Evolutionary conservation across 257 asterid genomes (phyloP), one percentile per base, ranked within the genome.

Genomic region (Ocimum tenuiflorum): DNA sequence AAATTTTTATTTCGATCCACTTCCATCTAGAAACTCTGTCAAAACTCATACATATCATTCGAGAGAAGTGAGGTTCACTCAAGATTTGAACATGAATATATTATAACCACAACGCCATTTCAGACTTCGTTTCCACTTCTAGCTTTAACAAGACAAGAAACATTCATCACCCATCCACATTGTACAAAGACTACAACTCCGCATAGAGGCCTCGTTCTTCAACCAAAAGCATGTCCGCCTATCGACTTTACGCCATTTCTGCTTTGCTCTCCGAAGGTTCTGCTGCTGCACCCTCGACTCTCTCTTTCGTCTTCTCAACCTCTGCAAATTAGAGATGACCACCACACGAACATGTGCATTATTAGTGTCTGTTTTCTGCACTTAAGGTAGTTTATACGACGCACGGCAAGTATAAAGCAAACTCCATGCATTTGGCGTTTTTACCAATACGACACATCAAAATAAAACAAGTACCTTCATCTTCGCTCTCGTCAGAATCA

Each of bases 401-500:
- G 14, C 43, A 54, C 56, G 8, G 1, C 10, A 11, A 29, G 41
- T 22, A 27, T 11, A 46, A 14, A 5, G 10, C 22, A 46, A 4
- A 43, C 17, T 11, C 3, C 41, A 73, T 27, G 18, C 7, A 43
- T n/a, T n/a, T n/a, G n/a, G n/a, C 31, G 4, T 27, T 1, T 31
- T 20, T 8, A 68, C 51, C 24, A 55, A 35, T 33, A 23, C 19
- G 35, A 48, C 14, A 11, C 14, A 69, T 41, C 33, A 45, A 60
- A 29, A 15, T 43, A 3, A 4, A 24, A 27, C 56, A 39, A 53
- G 60, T 82, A 87, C 95, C 96, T 80, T 85, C 96, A 47, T 88
- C 86, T 2, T 82, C 96, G 8, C 85, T 81, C 33, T 81, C 88
- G 4, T 83, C 95, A 50, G 65, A 60, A 51, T 80, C 86, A 35